These are phyloP conservation scores for Thuidium tamariscinum DNA, from an alignment of 225 moss, liverwort and hornwort species.

Conservation along the genomic window DNA sequence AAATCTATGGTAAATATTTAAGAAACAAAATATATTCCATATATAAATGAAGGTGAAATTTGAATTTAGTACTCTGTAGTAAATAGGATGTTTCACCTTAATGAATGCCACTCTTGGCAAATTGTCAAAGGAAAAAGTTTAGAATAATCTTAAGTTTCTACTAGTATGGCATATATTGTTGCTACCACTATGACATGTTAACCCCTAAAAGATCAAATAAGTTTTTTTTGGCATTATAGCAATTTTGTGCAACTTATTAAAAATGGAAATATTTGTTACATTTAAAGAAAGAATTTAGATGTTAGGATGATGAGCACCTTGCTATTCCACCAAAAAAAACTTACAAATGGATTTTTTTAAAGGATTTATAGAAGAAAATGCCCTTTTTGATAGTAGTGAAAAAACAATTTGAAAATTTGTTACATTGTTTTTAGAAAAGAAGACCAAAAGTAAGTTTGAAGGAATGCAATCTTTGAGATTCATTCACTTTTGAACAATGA, in stretches of 20 bases:
- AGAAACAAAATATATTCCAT: neutral
- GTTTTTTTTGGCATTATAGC: no score
- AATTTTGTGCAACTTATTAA: no score
- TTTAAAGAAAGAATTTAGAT: no score
- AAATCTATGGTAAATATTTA: neutral
- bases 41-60: neutral
- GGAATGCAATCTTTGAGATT: no score
- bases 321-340: fast-evolving
- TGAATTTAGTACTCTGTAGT: neutral
- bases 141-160: neutral
- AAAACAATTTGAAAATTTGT: no score
- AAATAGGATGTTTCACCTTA: neutral
- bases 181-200: neutral
- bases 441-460: no score
- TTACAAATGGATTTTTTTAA: neutral
- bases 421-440: no score
- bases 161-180: neutral
- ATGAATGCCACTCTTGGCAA: neutral
- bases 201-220: no score
- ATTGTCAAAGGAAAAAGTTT: neutral
- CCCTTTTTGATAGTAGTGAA: neutral
- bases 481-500: no score
- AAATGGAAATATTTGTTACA: no score
- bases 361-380: fast-evolving
- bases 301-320: fast-evolving